Percentiles rank a stretch among this genome's conserved stretches.
Conservation (phyloP, 140 eudicot genomes). For the Anethum foeniculum region DNA sequence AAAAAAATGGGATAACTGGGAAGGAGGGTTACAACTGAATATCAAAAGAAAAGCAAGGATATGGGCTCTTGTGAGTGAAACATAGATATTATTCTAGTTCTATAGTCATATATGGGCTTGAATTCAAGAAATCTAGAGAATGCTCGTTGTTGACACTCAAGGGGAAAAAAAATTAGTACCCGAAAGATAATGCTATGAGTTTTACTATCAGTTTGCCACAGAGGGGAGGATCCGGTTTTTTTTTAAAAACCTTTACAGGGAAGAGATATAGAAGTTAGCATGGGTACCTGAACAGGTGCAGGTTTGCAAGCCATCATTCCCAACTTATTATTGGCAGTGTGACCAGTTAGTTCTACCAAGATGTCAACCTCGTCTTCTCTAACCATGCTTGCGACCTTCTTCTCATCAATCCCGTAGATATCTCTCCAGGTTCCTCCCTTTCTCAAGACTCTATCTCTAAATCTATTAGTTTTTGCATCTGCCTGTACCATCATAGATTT, state of each 20-base stretch:
- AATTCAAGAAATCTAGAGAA: neutral
- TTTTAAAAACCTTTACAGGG: neutral
- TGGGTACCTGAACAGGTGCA: slow-evolving; percentile 86
- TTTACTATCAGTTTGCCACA: neutral
- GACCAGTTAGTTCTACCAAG: slow-evolving; percentile 97
- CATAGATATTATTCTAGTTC: neutral
- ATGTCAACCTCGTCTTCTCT: slow-evolving; percentile 95
- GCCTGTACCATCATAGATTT: slow-evolving; percentile 48
- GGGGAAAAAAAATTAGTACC: neutral
- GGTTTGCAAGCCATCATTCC: slow-evolving; percentile 99
- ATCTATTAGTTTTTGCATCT: slow-evolving; percentile 85
- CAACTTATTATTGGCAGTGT: slow-evolving; percentile 92
- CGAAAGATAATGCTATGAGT: neutral
- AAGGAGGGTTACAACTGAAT: neutral
- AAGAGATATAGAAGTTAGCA: neutral
- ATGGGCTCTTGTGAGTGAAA: neutral
- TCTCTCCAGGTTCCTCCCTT: slow-evolving; percentile 93
- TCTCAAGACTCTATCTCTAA: slow-evolving; percentile 73
- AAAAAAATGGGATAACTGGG: neutral
- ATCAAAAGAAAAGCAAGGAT: neutral
- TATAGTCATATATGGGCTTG: neutral
- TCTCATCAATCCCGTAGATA: slow-evolving; percentile 91
- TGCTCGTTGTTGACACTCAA: neutral
- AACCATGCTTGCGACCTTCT: slow-evolving; percentile 82
- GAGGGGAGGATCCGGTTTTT: neutral